phyloP scores from a whole-genome alignment of 2,329 filamentous ascomycete genomes.

The Diplodia scrobiculata region DNA sequence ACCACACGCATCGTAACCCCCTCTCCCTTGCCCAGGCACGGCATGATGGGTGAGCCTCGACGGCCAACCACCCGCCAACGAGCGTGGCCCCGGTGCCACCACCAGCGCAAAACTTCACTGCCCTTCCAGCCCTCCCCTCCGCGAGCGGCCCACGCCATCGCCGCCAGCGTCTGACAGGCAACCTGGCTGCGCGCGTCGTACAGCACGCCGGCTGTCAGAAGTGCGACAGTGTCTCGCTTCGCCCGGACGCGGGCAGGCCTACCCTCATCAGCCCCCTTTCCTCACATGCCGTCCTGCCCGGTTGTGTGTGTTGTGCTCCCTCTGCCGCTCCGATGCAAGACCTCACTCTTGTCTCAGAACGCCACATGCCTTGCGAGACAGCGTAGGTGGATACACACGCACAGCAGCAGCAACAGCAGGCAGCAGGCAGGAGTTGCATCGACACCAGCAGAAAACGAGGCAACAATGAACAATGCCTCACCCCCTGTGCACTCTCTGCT shows the following conservation, averaged over 20 bases:
- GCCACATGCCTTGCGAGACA: constrained; percentile 27
- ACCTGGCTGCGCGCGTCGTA: constrained; percentile 1
- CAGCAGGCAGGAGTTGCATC: constrained; percentile 3
- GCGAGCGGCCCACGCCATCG: not conserved
- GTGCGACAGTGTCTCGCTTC: constrained; percentile 24
- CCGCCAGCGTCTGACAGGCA: constrained; percentile 17
- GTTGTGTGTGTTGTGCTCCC: not conserved
- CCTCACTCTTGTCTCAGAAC: constrained; percentile 15
- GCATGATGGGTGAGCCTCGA: too few relatives aligned
- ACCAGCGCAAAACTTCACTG: not conserved
- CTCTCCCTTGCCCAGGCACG: too few relatives aligned
- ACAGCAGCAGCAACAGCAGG: not conserved
- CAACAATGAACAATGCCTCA: constrained; percentile 10
- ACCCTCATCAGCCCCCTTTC: not conserved
- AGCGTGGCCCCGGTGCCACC: not conserved
- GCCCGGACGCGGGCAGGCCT: not conserved
- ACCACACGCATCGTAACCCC: too few relatives aligned
- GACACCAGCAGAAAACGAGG: constrained; percentile 1
- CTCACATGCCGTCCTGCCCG: not conserved
- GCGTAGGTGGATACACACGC: not conserved
- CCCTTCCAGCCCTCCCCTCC: not conserved
- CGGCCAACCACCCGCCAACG: too few relatives aligned
- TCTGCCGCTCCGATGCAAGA: not conserved
- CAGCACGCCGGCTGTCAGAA: constrained; percentile 21
- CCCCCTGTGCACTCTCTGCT: not conserved